Evolutionary conservation across 441 rosid species (phyloP).

Genomic region (Adansonia madagascariensis): DNA sequence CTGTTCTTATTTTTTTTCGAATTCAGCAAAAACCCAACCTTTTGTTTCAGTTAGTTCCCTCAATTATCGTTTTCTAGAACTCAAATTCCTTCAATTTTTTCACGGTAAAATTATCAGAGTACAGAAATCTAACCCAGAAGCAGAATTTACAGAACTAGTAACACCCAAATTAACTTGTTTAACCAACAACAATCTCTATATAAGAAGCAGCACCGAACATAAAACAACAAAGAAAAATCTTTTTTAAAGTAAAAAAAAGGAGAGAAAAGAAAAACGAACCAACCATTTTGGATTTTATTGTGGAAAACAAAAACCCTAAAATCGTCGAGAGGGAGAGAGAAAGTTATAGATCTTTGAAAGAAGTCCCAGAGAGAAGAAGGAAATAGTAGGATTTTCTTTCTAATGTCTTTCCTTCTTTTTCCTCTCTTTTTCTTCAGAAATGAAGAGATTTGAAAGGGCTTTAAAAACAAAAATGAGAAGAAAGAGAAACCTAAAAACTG

Average conservation of each 20-base stretch:
- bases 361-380: neutral
- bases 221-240: neutral
- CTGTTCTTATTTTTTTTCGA: neutral
- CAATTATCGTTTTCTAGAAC: neutral
- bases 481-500: neutral
- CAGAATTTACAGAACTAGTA: neutral
- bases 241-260: neutral
- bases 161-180: neutral
- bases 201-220: neutral
- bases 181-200: neutral
- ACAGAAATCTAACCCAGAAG: neutral
- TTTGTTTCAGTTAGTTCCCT: neutral
- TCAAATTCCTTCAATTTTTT: neutral
- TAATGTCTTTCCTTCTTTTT: neutral
- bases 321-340: conserved; percentile 6
- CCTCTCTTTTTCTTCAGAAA: neutral
- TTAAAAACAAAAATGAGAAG: too few relatives aligned
- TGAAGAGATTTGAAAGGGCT: neutral
- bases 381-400: neutral
- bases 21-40: neutral
- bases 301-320: conserved; percentile 19
- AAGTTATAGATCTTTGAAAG: neutral
- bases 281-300: conserved; percentile 16
- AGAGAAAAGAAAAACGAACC: neutral
- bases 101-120: neutral